A percentile compares a stretch with the other conserved stretches of the same genome.
Conservation (phyloP, 148 eudicot species). For the Silene conica region DNA sequence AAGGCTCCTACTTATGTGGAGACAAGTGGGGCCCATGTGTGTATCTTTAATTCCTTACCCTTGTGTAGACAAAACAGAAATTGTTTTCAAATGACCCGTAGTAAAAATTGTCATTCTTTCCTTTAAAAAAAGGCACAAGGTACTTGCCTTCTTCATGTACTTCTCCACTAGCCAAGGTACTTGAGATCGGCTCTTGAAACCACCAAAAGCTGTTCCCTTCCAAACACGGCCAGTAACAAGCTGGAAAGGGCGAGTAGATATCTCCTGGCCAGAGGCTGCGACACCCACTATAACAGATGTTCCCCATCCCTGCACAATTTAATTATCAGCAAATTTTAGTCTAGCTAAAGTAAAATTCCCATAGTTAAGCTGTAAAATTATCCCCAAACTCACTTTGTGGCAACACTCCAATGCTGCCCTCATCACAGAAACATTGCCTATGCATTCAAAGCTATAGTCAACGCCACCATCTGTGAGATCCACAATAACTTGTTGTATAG, state of each 20-base stretch:
- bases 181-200: conserved; percentile 98
- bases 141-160: conserved; percentile 81
- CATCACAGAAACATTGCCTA: conserved; percentile 90
- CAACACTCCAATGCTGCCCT: conserved; percentile 97
- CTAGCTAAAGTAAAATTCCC: background rate
- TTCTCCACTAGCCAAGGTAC: conserved; percentile 98
- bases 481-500: conserved; percentile 89
- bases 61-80: background rate
- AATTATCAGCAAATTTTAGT: background rate
- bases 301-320: conserved; percentile 79
- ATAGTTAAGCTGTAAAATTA: background rate
- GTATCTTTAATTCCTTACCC: too few species aligned
- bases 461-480: conserved; percentile 97
- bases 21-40: background rate
- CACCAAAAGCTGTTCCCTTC: conserved; percentile 99
- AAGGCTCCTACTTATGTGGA: too few species aligned
- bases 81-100: too few species aligned
- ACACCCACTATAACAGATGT: conserved; percentile 98
- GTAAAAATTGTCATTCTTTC: too few species aligned
- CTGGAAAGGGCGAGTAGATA: conserved; percentile 94
- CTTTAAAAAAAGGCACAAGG: too few species aligned
- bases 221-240: conserved; percentile 97
- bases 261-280: conserved; percentile 97
- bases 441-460: conserved; percentile 98
- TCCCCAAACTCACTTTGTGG: conserved; percentile 59